These are phyloP conservation scores for Penicillium soppii DNA, from an alignment of 495 filamentous ascomycete species.

Conservation along the genomic window DNA sequence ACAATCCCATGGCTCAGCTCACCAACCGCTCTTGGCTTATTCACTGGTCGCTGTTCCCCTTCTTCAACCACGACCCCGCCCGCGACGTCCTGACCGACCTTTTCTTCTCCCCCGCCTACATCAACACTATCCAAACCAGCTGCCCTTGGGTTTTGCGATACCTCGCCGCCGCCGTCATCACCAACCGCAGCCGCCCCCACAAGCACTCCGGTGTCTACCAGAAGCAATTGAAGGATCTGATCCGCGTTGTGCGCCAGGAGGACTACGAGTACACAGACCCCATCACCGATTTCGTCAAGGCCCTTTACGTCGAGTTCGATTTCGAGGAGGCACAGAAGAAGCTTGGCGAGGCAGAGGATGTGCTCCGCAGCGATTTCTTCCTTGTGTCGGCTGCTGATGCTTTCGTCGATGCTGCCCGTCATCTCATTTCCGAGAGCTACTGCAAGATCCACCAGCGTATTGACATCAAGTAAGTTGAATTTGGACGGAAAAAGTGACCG, in stretches of 20 bases:
- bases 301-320: constrained; percentile 96
- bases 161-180: constrained; percentile 92
- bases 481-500: neutral
- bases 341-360: constrained; percentile 85
- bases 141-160: constrained; percentile 98
- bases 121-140: constrained; percentile 98
- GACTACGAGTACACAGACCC: constrained; percentile 96
- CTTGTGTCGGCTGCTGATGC: constrained; percentile 77
- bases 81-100: constrained; percentile 89
- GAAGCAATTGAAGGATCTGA: constrained; percentile 95
- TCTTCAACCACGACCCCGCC: constrained; percentile 95
- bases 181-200: constrained; percentile 79
- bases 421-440: constrained; percentile 96
- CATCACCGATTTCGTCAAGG: constrained; percentile 92
- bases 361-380: constrained; percentile 94
- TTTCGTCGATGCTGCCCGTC: constrained; percentile 91
- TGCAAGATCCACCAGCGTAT: constrained; percentile 99
- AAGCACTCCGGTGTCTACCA: constrained; percentile 83
- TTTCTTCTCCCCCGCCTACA: constrained; percentile 93
- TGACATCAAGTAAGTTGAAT: constrained; percentile 73
- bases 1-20: constrained; percentile 91
- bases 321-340: constrained; percentile 97
- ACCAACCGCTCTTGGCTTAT: constrained; percentile 94
- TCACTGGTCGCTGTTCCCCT: constrained; percentile 98
- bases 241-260: constrained; percentile 93